A percentile compares a stretch with the other conserved stretches of the same genome.
phyloP scores from a whole-genome alignment of 192 early-diverging fungal genomes.

The Backusella tuberculispora region DNA sequence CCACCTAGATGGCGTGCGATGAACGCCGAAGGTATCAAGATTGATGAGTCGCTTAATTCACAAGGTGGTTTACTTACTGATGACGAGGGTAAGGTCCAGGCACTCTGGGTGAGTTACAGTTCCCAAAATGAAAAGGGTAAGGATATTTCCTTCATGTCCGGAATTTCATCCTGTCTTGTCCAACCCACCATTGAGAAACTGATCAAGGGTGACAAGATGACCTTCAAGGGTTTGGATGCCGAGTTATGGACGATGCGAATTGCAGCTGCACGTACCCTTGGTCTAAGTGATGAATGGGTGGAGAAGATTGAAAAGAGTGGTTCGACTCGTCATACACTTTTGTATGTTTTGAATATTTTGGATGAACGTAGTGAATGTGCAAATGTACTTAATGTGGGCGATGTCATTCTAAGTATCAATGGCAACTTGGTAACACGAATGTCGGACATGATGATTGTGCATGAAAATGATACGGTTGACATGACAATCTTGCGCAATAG shows the following conservation, averaged over 20 bases:
- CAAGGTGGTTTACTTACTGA: slow-evolving; percentile 74
- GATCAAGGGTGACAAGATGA: slow-evolving; percentile 52
- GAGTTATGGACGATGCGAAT: slow-evolving; percentile 66
- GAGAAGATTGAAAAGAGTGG: slow-evolving; percentile 56
- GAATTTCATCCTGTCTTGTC: slow-evolving; percentile 54
- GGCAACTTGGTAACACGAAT: slow-evolving; percentile 64
- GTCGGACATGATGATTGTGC: slow-evolving; percentile 59
- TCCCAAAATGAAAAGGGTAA: slow-evolving; percentile 69
- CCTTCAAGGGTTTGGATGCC: slow-evolving; percentile 59
- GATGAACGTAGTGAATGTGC: slow-evolving; percentile 58
- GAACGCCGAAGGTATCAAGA: slow-evolving; percentile 65
- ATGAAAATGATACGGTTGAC: slow-evolving; percentile 40
- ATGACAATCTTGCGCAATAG: slow-evolving; percentile 73
- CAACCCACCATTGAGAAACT: slow-evolving; percentile 56
- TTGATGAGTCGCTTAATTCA: slow-evolving; percentile 67
- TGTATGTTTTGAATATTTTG: slow-evolving; percentile 64
- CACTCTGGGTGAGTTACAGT: slow-evolving; percentile 74
- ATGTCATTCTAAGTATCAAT: slow-evolving; percentile 71
- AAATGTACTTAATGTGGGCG: slow-evolving; percentile 63
- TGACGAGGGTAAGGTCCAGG: slow-evolving; percentile 57
- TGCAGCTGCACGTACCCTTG: slow-evolving; percentile 61
- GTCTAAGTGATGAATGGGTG: slow-evolving; percentile 62
- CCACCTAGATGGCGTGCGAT: slow-evolving; percentile 66
- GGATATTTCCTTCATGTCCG: slow-evolving; percentile 67
- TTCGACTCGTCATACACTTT: slow-evolving; percentile 51